Percentiles rank a stretch among this genome's conserved stretches.
These are phyloP conservation scores for Zasmidium angulare DNA, from an alignment of 2,329 filamentous ascomycete genomes.

Conservation along the genomic window DNA sequence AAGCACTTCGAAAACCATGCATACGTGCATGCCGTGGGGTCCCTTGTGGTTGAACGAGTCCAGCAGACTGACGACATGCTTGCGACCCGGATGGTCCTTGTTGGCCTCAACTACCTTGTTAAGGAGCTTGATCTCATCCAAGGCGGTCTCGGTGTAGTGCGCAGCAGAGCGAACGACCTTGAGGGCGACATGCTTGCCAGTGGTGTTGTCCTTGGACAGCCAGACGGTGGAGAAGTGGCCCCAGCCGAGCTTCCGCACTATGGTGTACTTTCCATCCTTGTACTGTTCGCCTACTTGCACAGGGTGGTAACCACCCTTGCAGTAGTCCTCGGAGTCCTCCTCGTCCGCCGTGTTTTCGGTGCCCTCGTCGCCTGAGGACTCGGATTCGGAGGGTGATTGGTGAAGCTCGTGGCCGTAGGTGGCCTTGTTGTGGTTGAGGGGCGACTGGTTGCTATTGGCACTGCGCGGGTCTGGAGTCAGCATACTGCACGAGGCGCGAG, in stretches of 20 bases:
- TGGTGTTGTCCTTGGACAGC: conserved; percentile 75
- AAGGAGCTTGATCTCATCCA: conserved; percentile 98
- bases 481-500: conserved; percentile 14
- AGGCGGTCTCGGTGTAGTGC: conserved; percentile 97
- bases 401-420: conserved; percentile 58
- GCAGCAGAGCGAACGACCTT: conserved; percentile 97
- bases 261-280: conserved; percentile 95
- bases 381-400: conserved; percentile 65
- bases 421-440: conserved; percentile 34
- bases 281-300: conserved; percentile 93
- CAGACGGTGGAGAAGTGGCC: conserved; percentile 99
- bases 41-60: conserved; percentile 98
- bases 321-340: conserved; percentile 98
- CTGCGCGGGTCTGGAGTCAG: conserved; percentile 25
- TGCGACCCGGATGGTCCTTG: conserved; percentile 87
- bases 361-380: conserved; percentile 71
- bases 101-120: conserved; percentile 97
- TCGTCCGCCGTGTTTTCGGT: conserved; percentile 93
- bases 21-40: conserved; percentile 92
- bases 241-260: conserved; percentile 96
- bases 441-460: conserved; percentile 25
- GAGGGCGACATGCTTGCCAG: conserved; percentile 90
- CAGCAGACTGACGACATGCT: conserved; percentile 91
- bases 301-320: conserved; percentile 97
- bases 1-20: conserved; percentile 98